A percentile compares a stretch with the other conserved stretches of the same genome.
Evolutionary conservation across 164 flowering plant species (phyloP).

Genomic region (Sedum album): DNA sequence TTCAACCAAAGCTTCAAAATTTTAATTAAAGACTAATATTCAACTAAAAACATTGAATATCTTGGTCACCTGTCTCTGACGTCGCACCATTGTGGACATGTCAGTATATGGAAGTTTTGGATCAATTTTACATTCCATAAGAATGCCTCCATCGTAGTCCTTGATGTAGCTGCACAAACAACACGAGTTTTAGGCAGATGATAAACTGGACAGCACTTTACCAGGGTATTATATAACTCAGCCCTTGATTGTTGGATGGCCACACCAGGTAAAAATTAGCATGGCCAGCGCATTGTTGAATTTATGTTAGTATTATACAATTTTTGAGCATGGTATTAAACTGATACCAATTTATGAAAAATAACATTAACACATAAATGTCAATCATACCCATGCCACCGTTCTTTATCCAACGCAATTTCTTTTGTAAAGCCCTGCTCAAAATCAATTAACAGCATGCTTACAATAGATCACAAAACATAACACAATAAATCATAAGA

Average conservation of each 20-base stretch:
- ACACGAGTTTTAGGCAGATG: background rate
- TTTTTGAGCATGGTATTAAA: background rate
- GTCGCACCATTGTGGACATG: slow-evolving; percentile 85
- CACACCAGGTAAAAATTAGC: background rate
- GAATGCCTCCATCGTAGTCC: slow-evolving; percentile 96
- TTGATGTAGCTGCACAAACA: slow-evolving; percentile 64
- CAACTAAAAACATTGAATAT: background rate
- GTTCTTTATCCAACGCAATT: slow-evolving; percentile 82
- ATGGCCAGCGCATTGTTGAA: background rate
- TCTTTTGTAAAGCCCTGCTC: slow-evolving; percentile 87
- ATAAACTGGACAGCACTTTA: background rate
- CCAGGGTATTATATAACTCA: background rate
- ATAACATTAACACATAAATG: background rate
- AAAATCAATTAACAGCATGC: too few species aligned
- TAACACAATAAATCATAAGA: background rate
- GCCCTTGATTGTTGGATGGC: too few species aligned
- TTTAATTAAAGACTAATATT: background rate
- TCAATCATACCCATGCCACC: slow-evolving; percentile 90
- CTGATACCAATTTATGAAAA: background rate
- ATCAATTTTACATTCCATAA: slow-evolving; percentile 98
- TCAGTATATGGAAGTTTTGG: slow-evolving; percentile 96
- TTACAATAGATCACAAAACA: background rate
- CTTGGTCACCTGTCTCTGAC: slow-evolving; percentile 68
- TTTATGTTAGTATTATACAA: too few species aligned
- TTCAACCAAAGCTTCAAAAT: background rate